Percentiles rank a stretch among this genome's conserved stretches.
These are phyloP conservation scores for Oryza glaberrima DNA, from an alignment of 176 grass and related monocot species.

Conservation along the genomic window DNA sequence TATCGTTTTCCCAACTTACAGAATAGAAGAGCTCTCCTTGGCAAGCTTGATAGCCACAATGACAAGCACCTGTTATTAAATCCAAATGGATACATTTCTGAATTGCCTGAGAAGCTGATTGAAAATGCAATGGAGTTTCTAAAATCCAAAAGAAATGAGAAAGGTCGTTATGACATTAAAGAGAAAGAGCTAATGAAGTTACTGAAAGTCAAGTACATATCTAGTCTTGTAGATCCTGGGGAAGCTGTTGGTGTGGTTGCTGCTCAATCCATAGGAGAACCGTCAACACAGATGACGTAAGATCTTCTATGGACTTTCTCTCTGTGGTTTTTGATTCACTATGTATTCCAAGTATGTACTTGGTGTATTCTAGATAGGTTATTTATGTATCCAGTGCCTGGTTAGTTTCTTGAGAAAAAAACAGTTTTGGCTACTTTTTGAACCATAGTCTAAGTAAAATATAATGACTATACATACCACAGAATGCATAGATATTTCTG, in stretches of 20 bases:
- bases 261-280: conserved; percentile 96
- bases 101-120: conserved; percentile 46
- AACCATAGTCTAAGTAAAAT: no score
- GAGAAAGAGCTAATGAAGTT: conserved; percentile 57
- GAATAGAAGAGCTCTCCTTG: conserved; percentile 59
- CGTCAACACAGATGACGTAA: conserved; percentile 99
- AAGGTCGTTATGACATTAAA: conserved; percentile 30
- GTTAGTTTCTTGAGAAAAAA: not conserved
- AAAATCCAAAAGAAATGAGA: not conserved
- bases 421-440: not conserved
- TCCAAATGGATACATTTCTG: conserved; percentile 47
- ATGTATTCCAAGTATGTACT: not conserved
- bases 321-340: not conserved
- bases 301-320: conserved; percentile 24
- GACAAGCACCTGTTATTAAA: not conserved
- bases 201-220: conserved; percentile 65
- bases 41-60: conserved; percentile 40
- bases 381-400: not conserved
- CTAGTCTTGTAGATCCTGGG: conserved; percentile 81
- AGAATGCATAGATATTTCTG: no score
- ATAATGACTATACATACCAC: no score
- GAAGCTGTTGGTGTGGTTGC: conserved; percentile 92
- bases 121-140: conserved; percentile 21
- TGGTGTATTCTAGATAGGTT: no score
- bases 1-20: conserved; percentile 40